These are phyloP conservation scores for Vigna angularis DNA, from an alignment of 306 rosid genomes.

Conservation along the genomic window DNA sequence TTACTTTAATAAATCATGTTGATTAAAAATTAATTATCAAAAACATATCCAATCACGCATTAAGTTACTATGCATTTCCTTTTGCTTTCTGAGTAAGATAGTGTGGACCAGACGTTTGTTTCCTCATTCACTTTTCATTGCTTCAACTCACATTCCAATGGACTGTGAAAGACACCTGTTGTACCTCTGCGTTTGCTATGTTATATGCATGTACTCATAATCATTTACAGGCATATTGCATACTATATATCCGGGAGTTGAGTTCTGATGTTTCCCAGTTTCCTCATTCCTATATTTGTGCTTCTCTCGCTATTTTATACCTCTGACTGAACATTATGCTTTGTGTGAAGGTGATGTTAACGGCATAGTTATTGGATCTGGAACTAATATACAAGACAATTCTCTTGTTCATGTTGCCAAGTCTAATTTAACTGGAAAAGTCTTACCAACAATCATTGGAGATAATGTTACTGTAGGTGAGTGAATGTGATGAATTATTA, in stretches of 20 bases:
- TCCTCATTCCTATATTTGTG: background rate
- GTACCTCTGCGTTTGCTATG: background rate
- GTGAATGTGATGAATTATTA: constrained; percentile 48
- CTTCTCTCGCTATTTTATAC: constrained; percentile 12
- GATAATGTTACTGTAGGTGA: constrained; percentile 95
- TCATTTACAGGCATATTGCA: background rate
- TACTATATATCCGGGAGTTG: constrained; percentile 12
- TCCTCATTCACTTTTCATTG: constrained; percentile 26
- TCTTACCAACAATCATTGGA: constrained; percentile 85
- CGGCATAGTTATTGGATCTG: constrained; percentile 68
- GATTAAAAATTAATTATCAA: background rate
- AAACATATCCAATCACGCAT: background rate
- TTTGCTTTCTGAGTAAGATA: background rate
- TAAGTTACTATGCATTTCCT: constrained; percentile 1
- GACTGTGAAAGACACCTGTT: constrained; percentile 20
- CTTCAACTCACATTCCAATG: constrained; percentile 36
- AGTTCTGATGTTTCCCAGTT: background rate
- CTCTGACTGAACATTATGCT: constrained; percentile 32
- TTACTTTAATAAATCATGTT: background rate
- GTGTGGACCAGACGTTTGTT: constrained; percentile 15
- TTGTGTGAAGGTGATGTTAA: constrained; percentile 57
- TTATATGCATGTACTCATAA: background rate
- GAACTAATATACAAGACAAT: constrained; percentile 95
- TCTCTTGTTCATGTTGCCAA: constrained; percentile 94
- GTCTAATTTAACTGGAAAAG: constrained; percentile 89